Percentiles rank a stretch among this genome's conserved stretches.
Conservation (phyloP, 306 rosid species). For the Sicyos baderoa region DNA sequence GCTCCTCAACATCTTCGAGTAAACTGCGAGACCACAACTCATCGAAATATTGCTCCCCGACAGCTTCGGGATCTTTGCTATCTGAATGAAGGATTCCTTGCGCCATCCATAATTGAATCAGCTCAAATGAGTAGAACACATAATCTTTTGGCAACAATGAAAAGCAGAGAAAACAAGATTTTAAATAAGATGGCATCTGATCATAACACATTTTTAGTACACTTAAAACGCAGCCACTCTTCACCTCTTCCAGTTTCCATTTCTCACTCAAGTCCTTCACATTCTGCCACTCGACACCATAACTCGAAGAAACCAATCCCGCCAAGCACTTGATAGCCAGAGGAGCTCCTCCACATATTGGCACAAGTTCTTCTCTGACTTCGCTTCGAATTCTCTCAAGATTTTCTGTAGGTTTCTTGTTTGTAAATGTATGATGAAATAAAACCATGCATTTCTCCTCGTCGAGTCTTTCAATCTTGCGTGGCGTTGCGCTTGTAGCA, state of each 20-base stretch:
- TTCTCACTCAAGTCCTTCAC: conserved; percentile 4
- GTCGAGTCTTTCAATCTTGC: conserved; percentile 1
- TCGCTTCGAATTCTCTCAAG: not conserved
- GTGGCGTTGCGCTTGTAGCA: not conserved
- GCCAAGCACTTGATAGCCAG: conserved; percentile 11
- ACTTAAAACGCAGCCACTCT: not conserved
- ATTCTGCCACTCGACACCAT: not conserved
- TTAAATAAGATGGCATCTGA: conserved; percentile 18
- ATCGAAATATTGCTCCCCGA: conserved; percentile 28
- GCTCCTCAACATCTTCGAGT: conserved; percentile 24
- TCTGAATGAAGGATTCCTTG: conserved; percentile 25
- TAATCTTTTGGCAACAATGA: conserved; percentile 24
- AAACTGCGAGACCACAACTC: conserved; percentile 29
- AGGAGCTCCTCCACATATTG: conserved; percentile 26
- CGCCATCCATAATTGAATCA: conserved; percentile 44
- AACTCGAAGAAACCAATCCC: not conserved
- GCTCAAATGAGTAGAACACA: not conserved
- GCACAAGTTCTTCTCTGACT: not conserved
- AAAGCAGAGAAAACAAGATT: conserved; percentile 26
- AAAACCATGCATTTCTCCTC: not conserved
- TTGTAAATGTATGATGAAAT: not conserved
- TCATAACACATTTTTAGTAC: conserved; percentile 15
- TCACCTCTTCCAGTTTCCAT: not conserved
- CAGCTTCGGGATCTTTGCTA: conserved; percentile 18
- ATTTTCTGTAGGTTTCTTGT: not conserved